Conservation (phyloP, 139 green algal species). For the Tetraselmis striata region DNA sequence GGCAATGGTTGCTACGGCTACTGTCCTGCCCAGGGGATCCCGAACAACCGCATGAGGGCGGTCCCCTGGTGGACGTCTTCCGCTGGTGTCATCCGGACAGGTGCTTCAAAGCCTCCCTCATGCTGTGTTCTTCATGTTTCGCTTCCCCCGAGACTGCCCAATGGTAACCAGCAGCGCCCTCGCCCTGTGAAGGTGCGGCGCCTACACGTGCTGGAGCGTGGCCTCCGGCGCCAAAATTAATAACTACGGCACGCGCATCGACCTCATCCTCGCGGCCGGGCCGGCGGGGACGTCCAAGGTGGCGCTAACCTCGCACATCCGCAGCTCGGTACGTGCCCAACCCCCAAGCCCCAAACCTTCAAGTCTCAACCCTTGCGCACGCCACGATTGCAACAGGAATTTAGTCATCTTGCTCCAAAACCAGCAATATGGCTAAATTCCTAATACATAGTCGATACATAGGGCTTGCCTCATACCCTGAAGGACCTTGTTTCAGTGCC, state of each 20-base stretch:
- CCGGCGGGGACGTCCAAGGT: constrained; percentile 1
- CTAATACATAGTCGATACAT: too few species aligned
- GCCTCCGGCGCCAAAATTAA: constrained; percentile 49
- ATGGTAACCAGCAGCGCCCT: too few species aligned
- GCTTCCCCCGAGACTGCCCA: too few species aligned
- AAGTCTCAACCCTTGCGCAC: too few species aligned
- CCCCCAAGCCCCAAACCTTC: too few species aligned
- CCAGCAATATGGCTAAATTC: too few species aligned
- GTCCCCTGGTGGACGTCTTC: constrained; percentile 44
- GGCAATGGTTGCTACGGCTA: constrained; percentile 37
- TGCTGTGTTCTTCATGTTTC: too few species aligned
- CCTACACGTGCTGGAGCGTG: constrained; percentile 75
- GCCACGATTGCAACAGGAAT: too few species aligned
- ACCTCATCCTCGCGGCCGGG: constrained; percentile 53
- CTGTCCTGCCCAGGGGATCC: constrained; percentile 4
- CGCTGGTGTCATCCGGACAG: constrained; percentile 38
- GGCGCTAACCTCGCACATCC: not conserved
- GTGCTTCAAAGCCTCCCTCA: too few species aligned
- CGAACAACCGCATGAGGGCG: not conserved
- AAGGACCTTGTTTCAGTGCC: too few species aligned
- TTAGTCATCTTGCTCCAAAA: too few species aligned
- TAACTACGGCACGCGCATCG: constrained; percentile 78
- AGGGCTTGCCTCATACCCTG: too few species aligned
- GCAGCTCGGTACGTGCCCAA: not conserved
- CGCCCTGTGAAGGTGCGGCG: constrained; percentile 36